Conservation (phyloP, 2,329 filamentous ascomycete species). For the Hymenoscyphus repandus region DNA sequence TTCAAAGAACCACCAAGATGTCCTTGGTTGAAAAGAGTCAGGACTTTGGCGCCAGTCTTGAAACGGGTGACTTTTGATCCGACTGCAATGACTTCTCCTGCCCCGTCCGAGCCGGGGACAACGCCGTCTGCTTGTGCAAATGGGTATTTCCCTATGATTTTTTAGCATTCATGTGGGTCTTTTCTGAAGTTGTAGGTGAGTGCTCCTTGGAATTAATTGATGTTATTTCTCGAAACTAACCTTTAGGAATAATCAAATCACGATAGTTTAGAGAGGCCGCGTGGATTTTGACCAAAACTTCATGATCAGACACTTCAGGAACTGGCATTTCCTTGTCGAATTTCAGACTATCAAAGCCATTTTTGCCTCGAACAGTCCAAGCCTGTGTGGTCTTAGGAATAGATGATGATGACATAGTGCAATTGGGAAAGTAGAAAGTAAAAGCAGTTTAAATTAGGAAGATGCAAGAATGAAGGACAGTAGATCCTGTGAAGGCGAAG, state of each 20-base stretch:
- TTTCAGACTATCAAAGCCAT: constrained; percentile 44
- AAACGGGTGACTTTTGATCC: constrained; percentile 53
- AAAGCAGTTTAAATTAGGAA: background rate
- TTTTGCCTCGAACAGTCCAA: constrained; percentile 47
- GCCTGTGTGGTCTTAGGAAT: constrained; percentile 27
- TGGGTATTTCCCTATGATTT: constrained; percentile 24
- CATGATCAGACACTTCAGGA: constrained; percentile 42
- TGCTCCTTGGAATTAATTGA: background rate
- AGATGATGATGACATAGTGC: background rate
- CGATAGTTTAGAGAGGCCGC: constrained; percentile 37
- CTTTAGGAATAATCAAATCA: constrained; percentile 34
- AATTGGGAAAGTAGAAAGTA: constrained; percentile 31
- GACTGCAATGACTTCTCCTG: constrained; percentile 43
- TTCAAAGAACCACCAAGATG: constrained; percentile 27
- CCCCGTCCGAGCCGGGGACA: constrained; percentile 36
- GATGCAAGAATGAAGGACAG: background rate
- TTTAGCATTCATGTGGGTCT: background rate
- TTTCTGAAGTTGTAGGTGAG: background rate
- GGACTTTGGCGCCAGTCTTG: constrained; percentile 51
- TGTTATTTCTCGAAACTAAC: constrained; percentile 11
- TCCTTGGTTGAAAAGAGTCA: constrained; percentile 53
- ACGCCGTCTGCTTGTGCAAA: constrained; percentile 21
- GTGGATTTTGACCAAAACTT: constrained; percentile 48
- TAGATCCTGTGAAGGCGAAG: background rate
- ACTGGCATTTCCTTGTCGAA: constrained; percentile 34